Evolutionary conservation across 805 yeast species (phyloP), one percentile per base, ranked within the genome.

Genomic region (Pichia deserticola): DNA sequence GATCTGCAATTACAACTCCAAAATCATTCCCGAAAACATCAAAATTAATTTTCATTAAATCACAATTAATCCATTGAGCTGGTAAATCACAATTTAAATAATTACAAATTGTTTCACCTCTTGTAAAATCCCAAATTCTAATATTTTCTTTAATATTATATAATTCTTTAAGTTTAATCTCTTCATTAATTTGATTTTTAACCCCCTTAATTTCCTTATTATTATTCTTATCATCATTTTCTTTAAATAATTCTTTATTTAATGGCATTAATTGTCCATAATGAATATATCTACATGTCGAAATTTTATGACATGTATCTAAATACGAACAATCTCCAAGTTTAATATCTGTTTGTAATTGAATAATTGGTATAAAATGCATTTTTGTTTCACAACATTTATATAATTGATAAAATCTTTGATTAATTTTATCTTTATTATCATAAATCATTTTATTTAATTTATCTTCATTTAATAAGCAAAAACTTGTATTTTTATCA

Each of bases 241-340:
- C 34, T 5, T 33, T 38, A 5, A 32, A 58, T 20, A 20, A 20
- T 20, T 20, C 20, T 20, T 20, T 20, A 20, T 56, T 55, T 13
- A 52, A 48, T 7, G 84, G 84, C 59, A 67, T 58, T 48, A 78
- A 60, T 32, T 78, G 76, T 42, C 74, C 68, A 62, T 90, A 90
- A 66, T 90, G 98, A 36, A 88, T 73, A 61, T 86, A 90, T 28
- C 93, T 72, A 65, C 97, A 90, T 9, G 80, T 71, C 52, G 78
- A 79, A 63, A 87, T 76, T 65, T 89, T 89, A 68, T 87, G 97
- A 62, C 98, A 90, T 0, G 97, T 89, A 62, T 90, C 97, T 51
- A 90, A 73, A 62, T 90, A 90, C 9, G 97, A 89, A 63, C 98
- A 90, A 65, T 90, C 97, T 1, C 97, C 97, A 7, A 88, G 63